Conservation (phyloP, 2,329 filamentous ascomycete species). For the Trichoderma brevicompactum region DNA sequence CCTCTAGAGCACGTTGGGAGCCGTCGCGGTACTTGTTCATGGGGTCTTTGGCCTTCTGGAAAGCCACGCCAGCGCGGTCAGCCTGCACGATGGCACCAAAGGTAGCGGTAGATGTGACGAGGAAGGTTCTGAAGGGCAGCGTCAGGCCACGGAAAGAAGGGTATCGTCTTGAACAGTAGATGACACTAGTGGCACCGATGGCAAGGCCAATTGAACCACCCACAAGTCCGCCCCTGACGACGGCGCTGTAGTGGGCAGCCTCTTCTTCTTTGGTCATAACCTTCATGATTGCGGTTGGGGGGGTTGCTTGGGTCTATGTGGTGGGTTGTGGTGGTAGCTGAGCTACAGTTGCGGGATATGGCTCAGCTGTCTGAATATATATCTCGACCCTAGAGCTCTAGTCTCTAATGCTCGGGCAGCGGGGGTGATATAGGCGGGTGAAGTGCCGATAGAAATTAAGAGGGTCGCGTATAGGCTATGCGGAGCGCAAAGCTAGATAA, state of each 20-base stretch:
- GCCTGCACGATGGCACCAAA: constrained; percentile 88
- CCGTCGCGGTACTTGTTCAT: constrained; percentile 68
- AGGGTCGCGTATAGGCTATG: constrained; percentile 1
- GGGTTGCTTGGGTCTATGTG: background rate
- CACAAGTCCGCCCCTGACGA: constrained; percentile 76
- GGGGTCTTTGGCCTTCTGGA: constrained; percentile 72
- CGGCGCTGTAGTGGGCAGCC: constrained; percentile 77
- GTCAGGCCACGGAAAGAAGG: constrained; percentile 80
- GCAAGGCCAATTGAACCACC: constrained; percentile 72
- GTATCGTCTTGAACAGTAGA: constrained; percentile 71
- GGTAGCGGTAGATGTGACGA: constrained; percentile 79
- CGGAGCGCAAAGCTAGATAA: background rate
- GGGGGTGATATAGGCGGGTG: background rate
- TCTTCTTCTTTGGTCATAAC: constrained; percentile 94
- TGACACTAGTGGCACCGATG: constrained; percentile 69
- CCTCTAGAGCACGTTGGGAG: constrained; percentile 59
- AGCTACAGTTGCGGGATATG: background rate
- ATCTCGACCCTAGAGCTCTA: background rate
- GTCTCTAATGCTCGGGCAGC: background rate
- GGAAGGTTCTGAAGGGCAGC: constrained; percentile 87
- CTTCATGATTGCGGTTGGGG: constrained; percentile 70
- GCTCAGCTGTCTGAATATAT: constrained; percentile 3
- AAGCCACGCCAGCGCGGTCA: constrained; percentile 69
- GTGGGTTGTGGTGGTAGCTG: constrained; percentile 4
- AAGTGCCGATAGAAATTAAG: background rate